phyloP scores from a whole-genome alignment of 208 protist species.

The Crithidia bombi region DNA sequence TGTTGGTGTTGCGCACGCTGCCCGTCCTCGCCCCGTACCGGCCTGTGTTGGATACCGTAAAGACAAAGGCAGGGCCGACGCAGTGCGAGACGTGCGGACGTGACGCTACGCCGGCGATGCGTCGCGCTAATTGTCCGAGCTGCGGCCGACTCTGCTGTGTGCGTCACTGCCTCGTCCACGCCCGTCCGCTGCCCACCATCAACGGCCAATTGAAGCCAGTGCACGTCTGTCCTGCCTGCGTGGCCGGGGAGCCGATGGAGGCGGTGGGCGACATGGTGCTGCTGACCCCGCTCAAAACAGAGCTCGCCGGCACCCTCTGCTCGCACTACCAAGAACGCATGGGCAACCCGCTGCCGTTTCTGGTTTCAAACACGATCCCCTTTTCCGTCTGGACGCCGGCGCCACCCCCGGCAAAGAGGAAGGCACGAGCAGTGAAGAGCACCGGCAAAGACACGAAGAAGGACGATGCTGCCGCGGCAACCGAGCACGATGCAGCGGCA shows the following conservation, averaged over 20 bases:
- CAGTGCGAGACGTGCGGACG: slow-evolving; percentile 38
- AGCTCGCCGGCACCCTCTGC: slow-evolving; percentile 63
- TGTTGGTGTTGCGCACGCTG: slow-evolving; percentile 73
- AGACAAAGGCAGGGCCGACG: slow-evolving; percentile 22
- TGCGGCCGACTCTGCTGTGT: slow-evolving; percentile 72
- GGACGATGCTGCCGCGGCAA: slow-evolving; percentile 1
- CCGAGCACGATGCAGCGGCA: not conserved
- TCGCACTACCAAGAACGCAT: slow-evolving; percentile 65
- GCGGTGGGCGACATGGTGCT: slow-evolving; percentile 76
- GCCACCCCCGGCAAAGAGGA: slow-evolving; percentile 12
- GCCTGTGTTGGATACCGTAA: slow-evolving; percentile 30
- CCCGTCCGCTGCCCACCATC: slow-evolving; percentile 63
- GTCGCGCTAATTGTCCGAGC: slow-evolving; percentile 68
- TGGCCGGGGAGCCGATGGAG: slow-evolving; percentile 60
- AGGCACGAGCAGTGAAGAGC: not conserved
- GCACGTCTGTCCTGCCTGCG: slow-evolving; percentile 62
- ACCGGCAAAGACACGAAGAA: not conserved
- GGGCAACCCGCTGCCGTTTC: slow-evolving; percentile 60
- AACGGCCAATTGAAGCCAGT: slow-evolving; percentile 21
- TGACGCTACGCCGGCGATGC: slow-evolving; percentile 37
- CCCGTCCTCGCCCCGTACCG: slow-evolving; percentile 55
- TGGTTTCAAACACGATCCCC: slow-evolving; percentile 25
- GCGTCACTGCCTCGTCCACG: slow-evolving; percentile 53
- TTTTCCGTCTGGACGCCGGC: slow-evolving; percentile 34
- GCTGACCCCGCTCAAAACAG: slow-evolving; percentile 62